phyloP scores from a whole-genome alignment of 768 basidiomycete genomes.

The Phylloporus sp. region DNA sequence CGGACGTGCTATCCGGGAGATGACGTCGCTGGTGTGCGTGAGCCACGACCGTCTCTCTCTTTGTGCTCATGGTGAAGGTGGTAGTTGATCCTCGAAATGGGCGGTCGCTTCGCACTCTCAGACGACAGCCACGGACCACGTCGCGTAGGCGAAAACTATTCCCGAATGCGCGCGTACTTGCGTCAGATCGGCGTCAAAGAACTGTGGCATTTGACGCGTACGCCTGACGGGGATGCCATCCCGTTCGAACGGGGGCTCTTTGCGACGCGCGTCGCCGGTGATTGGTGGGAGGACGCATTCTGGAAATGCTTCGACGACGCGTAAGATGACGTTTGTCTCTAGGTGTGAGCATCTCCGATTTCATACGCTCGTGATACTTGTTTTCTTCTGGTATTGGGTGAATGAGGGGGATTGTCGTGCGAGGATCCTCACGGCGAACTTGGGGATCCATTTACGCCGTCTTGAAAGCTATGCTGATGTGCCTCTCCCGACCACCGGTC shows the following conservation, averaged over 20 bases:
- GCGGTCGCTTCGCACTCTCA: constrained; percentile 79
- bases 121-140: constrained; percentile 95
- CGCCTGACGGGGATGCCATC: constrained; percentile 29
- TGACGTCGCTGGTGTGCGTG: constrained; percentile 69
- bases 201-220: constrained; percentile 54
- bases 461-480: constrained; percentile 5
- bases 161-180: constrained; percentile 60
- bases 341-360: constrained; percentile 20
- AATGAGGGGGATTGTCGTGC: background rate
- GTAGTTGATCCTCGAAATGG: constrained; percentile 64
- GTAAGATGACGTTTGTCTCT: too few relatives aligned
- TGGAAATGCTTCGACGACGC: constrained; percentile 48
- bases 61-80: constrained; percentile 9
- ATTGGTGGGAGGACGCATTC: constrained; percentile 58
- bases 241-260: constrained; percentile 31
- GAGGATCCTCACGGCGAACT: constrained; percentile 7
- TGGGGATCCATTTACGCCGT: constrained; percentile 15
- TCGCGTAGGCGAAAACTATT: constrained; percentile 85
- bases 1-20: constrained; percentile 71
- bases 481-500: background rate
- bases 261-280: constrained; percentile 42
- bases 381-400: too few relatives aligned
- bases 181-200: constrained; percentile 52
- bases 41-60: constrained; percentile 13
- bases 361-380: constrained; percentile 9